Conservation (phyloP, 345 rosid species). For the Populus tremula region DNA sequence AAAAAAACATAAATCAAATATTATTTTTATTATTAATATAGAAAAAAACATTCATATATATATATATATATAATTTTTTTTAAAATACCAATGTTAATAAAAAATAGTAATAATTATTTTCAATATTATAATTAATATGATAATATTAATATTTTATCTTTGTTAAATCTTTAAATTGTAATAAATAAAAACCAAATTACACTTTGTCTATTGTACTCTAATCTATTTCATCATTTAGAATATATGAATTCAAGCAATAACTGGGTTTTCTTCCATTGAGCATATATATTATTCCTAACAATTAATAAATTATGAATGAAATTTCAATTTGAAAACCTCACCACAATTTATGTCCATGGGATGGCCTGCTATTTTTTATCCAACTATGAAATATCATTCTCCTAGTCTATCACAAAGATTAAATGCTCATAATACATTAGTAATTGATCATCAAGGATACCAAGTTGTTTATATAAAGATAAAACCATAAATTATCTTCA, state of each 20-base stretch:
- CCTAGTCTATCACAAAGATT: slow-evolving; percentile 18
- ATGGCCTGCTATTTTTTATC: slow-evolving; percentile 6
- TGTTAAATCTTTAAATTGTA: too few relatives aligned
- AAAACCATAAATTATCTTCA: slow-evolving; percentile 11
- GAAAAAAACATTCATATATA: too few relatives aligned
- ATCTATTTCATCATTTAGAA: too few relatives aligned
- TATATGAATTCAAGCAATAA: not conserved
- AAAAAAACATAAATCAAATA: too few relatives aligned
- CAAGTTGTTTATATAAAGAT: slow-evolving; percentile 24
- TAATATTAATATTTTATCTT: too few relatives aligned
- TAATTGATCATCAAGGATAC: slow-evolving; percentile 23
- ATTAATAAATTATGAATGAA: not conserved
- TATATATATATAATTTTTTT: too few relatives aligned
- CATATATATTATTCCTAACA: slow-evolving; percentile 20
- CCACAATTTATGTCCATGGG: slow-evolving; percentile 13
- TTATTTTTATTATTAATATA: too few relatives aligned
- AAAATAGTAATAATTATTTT: too few relatives aligned
- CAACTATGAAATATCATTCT: not conserved
- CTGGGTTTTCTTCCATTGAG: not conserved
- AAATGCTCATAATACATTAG: slow-evolving; percentile 26
- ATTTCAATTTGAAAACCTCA: slow-evolving; percentile 7
- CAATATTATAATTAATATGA: too few relatives aligned
- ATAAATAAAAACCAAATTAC: too few relatives aligned
- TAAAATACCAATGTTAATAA: too few relatives aligned
- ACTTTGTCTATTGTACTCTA: too few relatives aligned